Conservation (phyloP, 805 yeast genomes). For the Clavispora asparagi region DNA sequence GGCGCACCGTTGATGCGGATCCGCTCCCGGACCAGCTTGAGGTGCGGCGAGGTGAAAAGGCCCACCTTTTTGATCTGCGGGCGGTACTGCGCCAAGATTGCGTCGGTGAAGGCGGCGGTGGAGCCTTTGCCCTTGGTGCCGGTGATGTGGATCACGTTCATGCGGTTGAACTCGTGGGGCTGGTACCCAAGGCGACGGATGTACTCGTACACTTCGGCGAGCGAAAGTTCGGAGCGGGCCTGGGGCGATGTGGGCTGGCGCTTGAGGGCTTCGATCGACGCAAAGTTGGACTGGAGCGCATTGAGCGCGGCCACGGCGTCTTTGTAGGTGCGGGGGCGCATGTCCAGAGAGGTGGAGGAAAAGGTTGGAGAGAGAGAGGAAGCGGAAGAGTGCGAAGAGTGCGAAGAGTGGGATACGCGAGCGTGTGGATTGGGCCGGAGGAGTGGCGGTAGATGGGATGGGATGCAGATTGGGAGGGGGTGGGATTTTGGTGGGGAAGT, state of each 20-base stretch:
- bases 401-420: too few relatives aligned
- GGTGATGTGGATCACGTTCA: conserved; percentile 86
- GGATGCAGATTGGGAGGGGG: too few relatives aligned
- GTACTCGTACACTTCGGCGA: conserved; percentile 69
- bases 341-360: background rate
- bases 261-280: conserved; percentile 78
- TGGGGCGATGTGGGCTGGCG: conserved; percentile 53
- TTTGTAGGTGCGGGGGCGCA: conserved; percentile 27
- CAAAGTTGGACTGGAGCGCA: conserved; percentile 84
- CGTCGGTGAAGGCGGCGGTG: conserved; percentile 89
- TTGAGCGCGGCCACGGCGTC: conserved; percentile 87
- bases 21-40: conserved; percentile 88
- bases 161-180: conserved; percentile 60
- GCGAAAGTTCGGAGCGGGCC: conserved; percentile 56
- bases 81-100: conserved; percentile 66
- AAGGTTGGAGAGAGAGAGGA: background rate
- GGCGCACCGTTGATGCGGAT: conserved; percentile 85
- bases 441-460: too few relatives aligned
- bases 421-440: too few relatives aligned
- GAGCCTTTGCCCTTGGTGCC: conserved; percentile 99
- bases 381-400: background rate
- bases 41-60: conserved; percentile 93
- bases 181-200: conserved; percentile 35
- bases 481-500: too few relatives aligned
- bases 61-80: conserved; percentile 60